These are phyloP conservation scores for Ehretia macrophylla DNA, from an alignment of 257 asterid species.

Conservation along the genomic window DNA sequence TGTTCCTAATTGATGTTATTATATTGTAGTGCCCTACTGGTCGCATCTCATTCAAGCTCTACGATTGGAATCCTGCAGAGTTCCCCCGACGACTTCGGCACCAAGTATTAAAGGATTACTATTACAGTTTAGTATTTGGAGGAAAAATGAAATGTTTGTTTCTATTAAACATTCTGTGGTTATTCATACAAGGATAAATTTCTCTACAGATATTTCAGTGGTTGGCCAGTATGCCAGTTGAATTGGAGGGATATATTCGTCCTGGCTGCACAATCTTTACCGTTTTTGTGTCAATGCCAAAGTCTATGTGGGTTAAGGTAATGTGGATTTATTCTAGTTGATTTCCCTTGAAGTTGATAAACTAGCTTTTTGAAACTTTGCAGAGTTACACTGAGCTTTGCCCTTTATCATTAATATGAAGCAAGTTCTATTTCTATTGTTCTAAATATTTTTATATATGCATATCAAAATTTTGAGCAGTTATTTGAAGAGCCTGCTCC, in stretches of 20 bases:
- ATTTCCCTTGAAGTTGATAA: constrained; percentile 9
- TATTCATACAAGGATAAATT: constrained; percentile 19
- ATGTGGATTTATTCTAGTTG: constrained; percentile 1
- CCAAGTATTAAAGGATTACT: constrained; percentile 73
- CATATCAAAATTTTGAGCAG: constrained; percentile 39
- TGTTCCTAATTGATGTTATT: constrained; percentile 6
- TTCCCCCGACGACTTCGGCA: constrained; percentile 88
- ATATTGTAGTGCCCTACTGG: constrained; percentile 75
- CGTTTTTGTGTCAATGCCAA: constrained; percentile 73
- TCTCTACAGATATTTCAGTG: constrained; percentile 69
- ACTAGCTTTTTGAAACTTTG: not conserved
- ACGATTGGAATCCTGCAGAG: constrained; percentile 97
- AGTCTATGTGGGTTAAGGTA: constrained; percentile 73
- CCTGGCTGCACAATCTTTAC: constrained; percentile 95
- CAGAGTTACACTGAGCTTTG: not conserved
- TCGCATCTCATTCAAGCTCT: constrained; percentile 91
- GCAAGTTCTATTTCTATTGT: not conserved
- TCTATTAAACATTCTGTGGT: constrained; percentile 19
- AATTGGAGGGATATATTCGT: constrained; percentile 90
- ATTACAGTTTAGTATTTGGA: constrained; percentile 62
- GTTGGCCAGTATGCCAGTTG: constrained; percentile 96
- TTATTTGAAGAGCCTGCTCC: constrained; percentile 66
- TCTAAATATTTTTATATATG: not conserved
- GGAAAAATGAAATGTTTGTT: constrained; percentile 20
- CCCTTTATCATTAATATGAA: not conserved